Percentiles rank a stretch among this genome's conserved stretches.
phyloP scores from a whole-genome alignment of 495 filamentous ascomycete genomes.

The Parmelia sp. region DNA sequence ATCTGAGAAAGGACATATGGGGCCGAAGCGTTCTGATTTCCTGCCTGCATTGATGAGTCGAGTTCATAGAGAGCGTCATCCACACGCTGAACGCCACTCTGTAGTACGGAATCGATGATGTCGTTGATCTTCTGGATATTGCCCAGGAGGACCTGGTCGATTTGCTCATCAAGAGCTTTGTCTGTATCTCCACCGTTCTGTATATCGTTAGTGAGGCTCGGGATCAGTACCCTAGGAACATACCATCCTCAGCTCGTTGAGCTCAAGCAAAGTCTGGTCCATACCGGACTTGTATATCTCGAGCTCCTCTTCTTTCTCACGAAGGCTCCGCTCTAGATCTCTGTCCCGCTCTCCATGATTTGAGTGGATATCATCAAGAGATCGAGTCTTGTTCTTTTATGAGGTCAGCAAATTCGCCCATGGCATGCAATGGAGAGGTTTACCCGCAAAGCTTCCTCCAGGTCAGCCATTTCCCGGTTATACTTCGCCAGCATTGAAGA shows the following conservation, averaged over 20 bases:
- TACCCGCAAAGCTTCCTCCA: conserved; percentile 82
- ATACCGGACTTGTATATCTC: conserved; percentile 95
- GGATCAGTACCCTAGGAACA: conserved; percentile 8
- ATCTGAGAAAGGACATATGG: conserved; percentile 92
- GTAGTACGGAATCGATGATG: conserved; percentile 93
- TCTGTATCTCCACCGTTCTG: conserved; percentile 68
- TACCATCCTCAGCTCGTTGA: conserved; percentile 71
- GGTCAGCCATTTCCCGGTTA: conserved; percentile 91
- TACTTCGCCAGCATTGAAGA: conserved; percentile 91
- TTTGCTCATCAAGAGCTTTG: conserved; percentile 76
- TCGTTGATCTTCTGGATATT: conserved; percentile 91
- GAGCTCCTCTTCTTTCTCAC: conserved; percentile 93
- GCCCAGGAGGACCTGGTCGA: conserved; percentile 77
- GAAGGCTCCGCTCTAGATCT: conserved; percentile 74
- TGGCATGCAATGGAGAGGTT: conserved; percentile 16
- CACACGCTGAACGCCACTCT: conserved; percentile 87
- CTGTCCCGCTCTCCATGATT: conserved; percentile 73
- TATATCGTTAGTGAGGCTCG: conserved; percentile 5
- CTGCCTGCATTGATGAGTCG: conserved; percentile 95
- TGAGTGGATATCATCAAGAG: conserved; percentile 74
- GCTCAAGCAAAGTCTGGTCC: conserved; percentile 87
- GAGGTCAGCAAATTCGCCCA: conserved; percentile 24
- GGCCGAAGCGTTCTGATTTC: conserved; percentile 96
- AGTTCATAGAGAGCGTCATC: conserved; percentile 96
- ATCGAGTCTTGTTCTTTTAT: conserved; percentile 67